phyloP scores from a whole-genome alignment of 768 basidiomycete species.

The Imleria badia region DNA sequence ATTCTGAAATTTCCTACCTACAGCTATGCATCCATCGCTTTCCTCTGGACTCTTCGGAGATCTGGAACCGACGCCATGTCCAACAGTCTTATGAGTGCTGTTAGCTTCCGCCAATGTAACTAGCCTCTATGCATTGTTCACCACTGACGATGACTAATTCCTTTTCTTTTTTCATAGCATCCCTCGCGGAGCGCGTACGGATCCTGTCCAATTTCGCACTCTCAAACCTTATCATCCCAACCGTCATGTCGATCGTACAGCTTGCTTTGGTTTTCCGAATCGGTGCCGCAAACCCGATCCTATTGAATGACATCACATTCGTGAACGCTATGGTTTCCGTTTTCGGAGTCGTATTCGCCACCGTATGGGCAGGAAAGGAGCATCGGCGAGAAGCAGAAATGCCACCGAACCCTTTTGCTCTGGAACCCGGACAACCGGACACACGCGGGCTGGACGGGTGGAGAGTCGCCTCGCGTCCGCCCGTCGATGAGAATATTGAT shows the following conservation, averaged over 20 bases:
- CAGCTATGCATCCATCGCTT: slow-evolving; percentile 24
- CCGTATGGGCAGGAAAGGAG: slow-evolving; percentile 10
- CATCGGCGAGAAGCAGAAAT: background rate
- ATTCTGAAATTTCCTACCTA: background rate
- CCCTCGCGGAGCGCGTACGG: slow-evolving; percentile 11
- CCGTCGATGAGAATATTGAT: background rate
- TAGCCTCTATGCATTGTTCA: background rate
- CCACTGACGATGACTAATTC: background rate
- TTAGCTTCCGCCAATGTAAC: slow-evolving; percentile 1
- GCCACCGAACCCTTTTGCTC: background rate
- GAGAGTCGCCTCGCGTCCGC: background rate
- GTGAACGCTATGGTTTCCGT: slow-evolving; percentile 5
- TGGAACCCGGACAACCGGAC: background rate
- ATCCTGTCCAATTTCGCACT: slow-evolving; percentile 25
- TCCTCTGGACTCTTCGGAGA: slow-evolving; percentile 21
- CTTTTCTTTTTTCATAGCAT: slow-evolving; percentile 7
- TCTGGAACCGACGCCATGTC: background rate
- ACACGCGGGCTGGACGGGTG: background rate
- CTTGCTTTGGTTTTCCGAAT: slow-evolving; percentile 21
- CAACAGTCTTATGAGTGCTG: background rate
- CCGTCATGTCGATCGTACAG: slow-evolving; percentile 27
- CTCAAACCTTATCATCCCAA: slow-evolving; percentile 29
- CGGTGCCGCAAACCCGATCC: background rate
- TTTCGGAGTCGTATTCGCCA: slow-evolving; percentile 14
- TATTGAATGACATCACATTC: background rate